Conservation (phyloP, 202 grass and related monocot genomes). For the Panicum virgatum region DNA sequence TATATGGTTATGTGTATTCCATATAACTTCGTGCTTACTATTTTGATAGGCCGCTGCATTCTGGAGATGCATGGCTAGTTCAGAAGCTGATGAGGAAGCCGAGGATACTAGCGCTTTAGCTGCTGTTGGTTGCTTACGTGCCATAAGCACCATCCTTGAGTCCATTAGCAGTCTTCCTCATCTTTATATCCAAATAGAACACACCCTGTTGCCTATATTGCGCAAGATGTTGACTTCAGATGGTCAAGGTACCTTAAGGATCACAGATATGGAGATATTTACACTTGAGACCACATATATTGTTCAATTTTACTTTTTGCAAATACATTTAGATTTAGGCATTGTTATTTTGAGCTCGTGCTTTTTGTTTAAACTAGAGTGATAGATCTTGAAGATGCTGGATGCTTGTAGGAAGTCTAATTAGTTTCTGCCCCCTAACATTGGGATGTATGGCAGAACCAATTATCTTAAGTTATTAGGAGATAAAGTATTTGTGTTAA, state of each 20-base stretch:
- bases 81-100: constrained; percentile 81
- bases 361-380: background rate
- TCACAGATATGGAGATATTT: constrained; percentile 2
- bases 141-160: constrained; percentile 91
- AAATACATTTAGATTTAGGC: background rate
- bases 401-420: background rate
- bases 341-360: background rate
- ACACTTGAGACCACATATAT: background rate
- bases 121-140: constrained; percentile 85
- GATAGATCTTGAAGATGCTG: background rate
- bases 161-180: constrained; percentile 86
- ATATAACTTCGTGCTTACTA: constrained; percentile 24
- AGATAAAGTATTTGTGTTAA: background rate
- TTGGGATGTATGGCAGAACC: background rate
- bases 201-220: constrained; percentile 80
- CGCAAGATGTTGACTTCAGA: constrained; percentile 78
- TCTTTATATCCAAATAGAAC: constrained; percentile 77
- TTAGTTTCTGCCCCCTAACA: background rate
- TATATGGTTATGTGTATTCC: background rate
- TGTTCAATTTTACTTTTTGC: background rate
- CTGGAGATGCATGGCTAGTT: constrained; percentile 87
- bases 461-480: background rate
- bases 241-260: constrained; percentile 75
- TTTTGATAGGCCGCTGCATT: constrained; percentile 73
- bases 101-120: constrained; percentile 91